Base-by-base conservation (phyloP, 148 eudicot genomes). In the Dysphania ambrosioides region DNA sequence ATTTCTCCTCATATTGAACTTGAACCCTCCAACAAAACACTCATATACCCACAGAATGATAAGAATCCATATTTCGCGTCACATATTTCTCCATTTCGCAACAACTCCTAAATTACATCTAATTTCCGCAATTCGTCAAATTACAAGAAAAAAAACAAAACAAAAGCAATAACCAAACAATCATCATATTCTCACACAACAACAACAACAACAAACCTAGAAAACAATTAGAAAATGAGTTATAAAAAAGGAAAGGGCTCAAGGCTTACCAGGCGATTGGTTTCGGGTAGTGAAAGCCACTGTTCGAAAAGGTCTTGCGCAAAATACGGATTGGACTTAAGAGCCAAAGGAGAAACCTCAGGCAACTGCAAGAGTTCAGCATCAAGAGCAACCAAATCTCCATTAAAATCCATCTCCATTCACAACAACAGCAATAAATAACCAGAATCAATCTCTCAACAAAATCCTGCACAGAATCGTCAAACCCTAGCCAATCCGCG, bases 281-380 rank as follows among this genome's bases (percentile, higher is more conserved):
- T 87, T 27, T 93, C 91, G 2, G 88, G 86, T 6, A 91, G 91
- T 51, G 98, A 91, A 57, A 91, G 91, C 98, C 98, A 93, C 81
- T 89, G 93, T 63, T 91, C 94, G 51, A 88, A 93, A 8, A 93
- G 86, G 78, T 87, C 89, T 77, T 88, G 87, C 5, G 95, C 93
- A 19, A 93, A 70, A 29, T 77, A 79, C 12, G 98, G 98, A 77
- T 85, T 86, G 11, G 93, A 82, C 82, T 89, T 91, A 55, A 91
- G 68, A 1, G 95, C 86, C 80, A 83, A 75, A 56, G 95, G 85
- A 40, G 98, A 91, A 70, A 93, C 85, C 83, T 91, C 97, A 30
- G 87, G 83, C 9, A 93, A 85, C 86, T 89, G 98, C 80, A 93
- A 75, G 68, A 87, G 68, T 26, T 91, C 95, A 30, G 93, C 86